Percentiles rank a stretch among this genome's conserved stretches.
phyloP scores from a whole-genome alignment of 768 basidiomycete species.

The Amanita pseudoporphyria region DNA sequence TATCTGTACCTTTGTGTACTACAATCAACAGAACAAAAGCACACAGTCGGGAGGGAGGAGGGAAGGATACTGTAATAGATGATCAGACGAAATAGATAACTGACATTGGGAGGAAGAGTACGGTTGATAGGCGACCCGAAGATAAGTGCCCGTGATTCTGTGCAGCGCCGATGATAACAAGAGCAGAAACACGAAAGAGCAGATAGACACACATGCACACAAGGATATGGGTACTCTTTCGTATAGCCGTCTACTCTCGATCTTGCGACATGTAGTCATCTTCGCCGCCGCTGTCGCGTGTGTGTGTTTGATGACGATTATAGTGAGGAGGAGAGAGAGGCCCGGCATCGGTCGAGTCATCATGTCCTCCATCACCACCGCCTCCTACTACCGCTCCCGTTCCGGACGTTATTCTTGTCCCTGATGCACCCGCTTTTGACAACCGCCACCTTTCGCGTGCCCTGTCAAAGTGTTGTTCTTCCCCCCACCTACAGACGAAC shows the following conservation, averaged over 20 bases:
- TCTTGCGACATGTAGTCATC: conserved; percentile 20
- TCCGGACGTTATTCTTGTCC: not conserved
- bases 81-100: too few relatives aligned
- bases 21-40: too few relatives aligned
- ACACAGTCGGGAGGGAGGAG: too few relatives aligned
- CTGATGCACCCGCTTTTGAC: not conserved
- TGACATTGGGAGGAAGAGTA: too few relatives aligned
- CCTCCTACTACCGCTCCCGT: not conserved
- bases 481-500: not conserved
- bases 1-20: too few relatives aligned
- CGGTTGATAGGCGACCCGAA: too few relatives aligned
- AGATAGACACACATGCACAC: not conserved
- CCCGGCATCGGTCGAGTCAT: conserved; percentile 17
- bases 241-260: conserved; percentile 8
- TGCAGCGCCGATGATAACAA: not conserved
- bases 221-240: not conserved
- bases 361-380: conserved; percentile 4
- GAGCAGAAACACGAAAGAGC: not conserved
- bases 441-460: not conserved
- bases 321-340: too few relatives aligned
- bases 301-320: too few relatives aligned
- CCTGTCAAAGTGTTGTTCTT: not conserved
- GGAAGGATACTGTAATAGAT: too few relatives aligned
- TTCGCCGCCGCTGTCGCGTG: conserved; percentile 18
- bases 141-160: too few relatives aligned